Evolutionary conservation across 768 basidiomycete genomes (phyloP).

Genomic region (Mycena metata): DNA sequence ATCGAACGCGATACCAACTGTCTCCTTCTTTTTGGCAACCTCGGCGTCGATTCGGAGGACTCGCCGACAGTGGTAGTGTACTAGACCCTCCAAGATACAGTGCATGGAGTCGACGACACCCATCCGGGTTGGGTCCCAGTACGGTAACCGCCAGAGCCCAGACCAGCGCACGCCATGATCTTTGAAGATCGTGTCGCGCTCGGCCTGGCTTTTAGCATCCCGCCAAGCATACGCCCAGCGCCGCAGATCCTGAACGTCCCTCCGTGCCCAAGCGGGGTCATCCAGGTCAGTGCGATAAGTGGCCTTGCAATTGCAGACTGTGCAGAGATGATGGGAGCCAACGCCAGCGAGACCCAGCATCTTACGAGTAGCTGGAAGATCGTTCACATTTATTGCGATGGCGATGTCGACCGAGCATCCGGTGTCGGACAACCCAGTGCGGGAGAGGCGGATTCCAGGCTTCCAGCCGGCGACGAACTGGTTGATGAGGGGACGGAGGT

Average conservation of each 20-base stretch:
- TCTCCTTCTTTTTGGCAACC: constrained; percentile 31
- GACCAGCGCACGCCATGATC: constrained; percentile 44
- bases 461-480: constrained; percentile 40
- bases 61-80: too few relatives aligned
- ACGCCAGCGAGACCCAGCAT: constrained; percentile 40
- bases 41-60: background rate
- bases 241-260: constrained; percentile 30
- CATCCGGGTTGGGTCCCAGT: constrained; percentile 46
- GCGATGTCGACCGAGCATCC: constrained; percentile 20
- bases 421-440: constrained; percentile 23
- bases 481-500: constrained; percentile 45
- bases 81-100: constrained; percentile 34
- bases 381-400: constrained; percentile 41
- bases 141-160: constrained; percentile 44
- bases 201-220: constrained; percentile 24
- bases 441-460: constrained; percentile 31
- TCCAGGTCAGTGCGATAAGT: constrained; percentile 34
- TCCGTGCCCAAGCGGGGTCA: constrained; percentile 31
- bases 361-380: constrained; percentile 47
- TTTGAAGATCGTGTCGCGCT: constrained; percentile 36
- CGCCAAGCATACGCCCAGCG: constrained; percentile 32
- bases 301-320: constrained; percentile 42
- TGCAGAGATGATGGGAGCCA: constrained; percentile 44
- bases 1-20: constrained; percentile 21
- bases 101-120: constrained; percentile 51